phyloP scores from a whole-genome alignment of 2,329 filamentous ascomycete genomes.

The Colletotrichum melonis region DNA sequence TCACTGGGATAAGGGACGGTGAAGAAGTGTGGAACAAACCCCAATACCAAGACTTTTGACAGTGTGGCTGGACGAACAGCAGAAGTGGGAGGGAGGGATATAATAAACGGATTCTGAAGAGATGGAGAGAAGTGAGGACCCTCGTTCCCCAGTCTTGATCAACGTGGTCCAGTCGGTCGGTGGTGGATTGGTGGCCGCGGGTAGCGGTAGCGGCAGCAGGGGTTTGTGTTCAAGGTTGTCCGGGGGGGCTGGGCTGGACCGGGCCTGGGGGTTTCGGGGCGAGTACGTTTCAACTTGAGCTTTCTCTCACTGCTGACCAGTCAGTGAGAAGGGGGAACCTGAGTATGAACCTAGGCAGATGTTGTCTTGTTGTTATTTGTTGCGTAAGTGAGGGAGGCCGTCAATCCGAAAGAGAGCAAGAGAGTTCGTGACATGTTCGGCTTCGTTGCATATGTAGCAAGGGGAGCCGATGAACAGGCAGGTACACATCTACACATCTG shows the following conservation, averaged over 20 bases:
- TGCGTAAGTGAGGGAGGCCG: not conserved
- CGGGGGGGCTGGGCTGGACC: slow-evolving; percentile 12
- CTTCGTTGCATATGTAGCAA: not conserved
- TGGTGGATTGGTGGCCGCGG: not conserved
- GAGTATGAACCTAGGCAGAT: too few relatives aligned
- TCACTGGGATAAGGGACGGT: slow-evolving; percentile 1
- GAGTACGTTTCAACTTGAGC: slow-evolving; percentile 31
- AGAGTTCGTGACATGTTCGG: slow-evolving; percentile 4
- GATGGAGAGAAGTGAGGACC: slow-evolving; percentile 6
- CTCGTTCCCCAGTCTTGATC: slow-evolving; percentile 17
- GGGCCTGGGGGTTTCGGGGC: slow-evolving; percentile 17
- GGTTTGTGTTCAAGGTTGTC: not conserved
- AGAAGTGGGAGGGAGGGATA: not conserved
- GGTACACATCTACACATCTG: too few relatives aligned
- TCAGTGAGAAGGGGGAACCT: not conserved
- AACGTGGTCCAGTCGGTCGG: slow-evolving; percentile 14
- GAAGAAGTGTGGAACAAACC: slow-evolving; percentile 19
- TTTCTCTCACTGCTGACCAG: not conserved
- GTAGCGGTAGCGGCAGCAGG: not conserved
- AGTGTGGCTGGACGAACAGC: not conserved
- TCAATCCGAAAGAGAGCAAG: not conserved
- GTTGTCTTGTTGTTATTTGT: not conserved
- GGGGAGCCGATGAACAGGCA: not conserved
- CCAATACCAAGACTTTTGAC: slow-evolving; percentile 5
- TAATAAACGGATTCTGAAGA: not conserved